Conservation (phyloP, 108 stramenopile genomes). For the Fistulifera solaris region DNA sequence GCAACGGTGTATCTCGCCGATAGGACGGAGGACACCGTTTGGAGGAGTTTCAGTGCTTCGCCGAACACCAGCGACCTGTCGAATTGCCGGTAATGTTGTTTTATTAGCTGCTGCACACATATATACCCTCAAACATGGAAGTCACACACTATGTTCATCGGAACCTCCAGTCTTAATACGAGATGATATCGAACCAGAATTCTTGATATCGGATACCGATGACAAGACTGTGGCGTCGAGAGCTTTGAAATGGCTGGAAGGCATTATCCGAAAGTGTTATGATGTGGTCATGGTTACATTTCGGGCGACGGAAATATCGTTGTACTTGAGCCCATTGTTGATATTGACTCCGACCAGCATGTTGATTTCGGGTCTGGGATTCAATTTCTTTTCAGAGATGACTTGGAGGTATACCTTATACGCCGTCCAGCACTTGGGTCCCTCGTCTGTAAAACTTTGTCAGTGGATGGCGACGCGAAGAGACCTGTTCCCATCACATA, state of each 20-base stretch:
- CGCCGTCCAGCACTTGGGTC: constrained; percentile 66
- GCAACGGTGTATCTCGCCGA: too few relatives aligned
- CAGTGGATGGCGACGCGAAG: constrained; percentile 87
- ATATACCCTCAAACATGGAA: too few relatives aligned
- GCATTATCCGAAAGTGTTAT: constrained; percentile 14
- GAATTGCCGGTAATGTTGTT: too few relatives aligned
- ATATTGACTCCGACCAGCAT: constrained; percentile 40
- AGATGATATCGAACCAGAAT: not conserved
- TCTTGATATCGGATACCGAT: constrained; percentile 1
- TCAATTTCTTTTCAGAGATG: constrained; percentile 32
- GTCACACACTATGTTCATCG: too few relatives aligned
- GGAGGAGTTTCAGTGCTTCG: too few relatives aligned
- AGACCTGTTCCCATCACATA: constrained; percentile 64
- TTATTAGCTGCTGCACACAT: too few relatives aligned
- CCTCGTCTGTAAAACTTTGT: constrained; percentile 74
- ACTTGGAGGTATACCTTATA: constrained; percentile 65
- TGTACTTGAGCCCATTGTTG: constrained; percentile 55
- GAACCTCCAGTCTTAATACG: too few relatives aligned
- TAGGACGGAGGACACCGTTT: too few relatives aligned
- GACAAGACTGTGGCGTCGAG: not conserved
- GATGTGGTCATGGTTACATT: constrained; percentile 17
- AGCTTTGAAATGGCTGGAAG: constrained; percentile 14
- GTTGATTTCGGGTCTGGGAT: not conserved
- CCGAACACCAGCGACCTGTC: too few relatives aligned
- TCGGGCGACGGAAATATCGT: constrained; percentile 42